Percentiles rank a stretch among this genome's conserved stretches.
Evolutionary conservation across 2,329 filamentous ascomycete genomes (phyloP).

Genomic region (Thielaviopsis musarum): DNA sequence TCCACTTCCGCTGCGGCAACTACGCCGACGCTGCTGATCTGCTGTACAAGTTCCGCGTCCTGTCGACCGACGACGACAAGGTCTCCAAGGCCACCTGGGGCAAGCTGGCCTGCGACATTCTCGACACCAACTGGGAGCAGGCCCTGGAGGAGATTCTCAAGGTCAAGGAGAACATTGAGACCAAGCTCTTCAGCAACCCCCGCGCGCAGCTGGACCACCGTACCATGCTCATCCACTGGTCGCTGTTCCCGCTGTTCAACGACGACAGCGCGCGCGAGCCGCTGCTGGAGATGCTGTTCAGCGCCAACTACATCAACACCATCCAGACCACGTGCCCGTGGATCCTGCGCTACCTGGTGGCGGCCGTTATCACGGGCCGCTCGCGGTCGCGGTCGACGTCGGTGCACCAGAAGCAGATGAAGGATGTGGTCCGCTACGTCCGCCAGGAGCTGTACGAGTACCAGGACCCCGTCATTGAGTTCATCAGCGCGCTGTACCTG

Average conservation of each 20-base stretch:
- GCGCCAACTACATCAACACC: conserved; percentile 94
- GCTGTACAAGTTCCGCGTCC: conserved; percentile 92
- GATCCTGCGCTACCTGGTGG: conserved; percentile 86
- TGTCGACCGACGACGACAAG: conserved; percentile 97
- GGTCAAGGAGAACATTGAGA: conserved; percentile 83
- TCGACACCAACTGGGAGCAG: conserved; percentile 86
- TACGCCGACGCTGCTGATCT: conserved; percentile 81
- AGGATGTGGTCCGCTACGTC: conserved; percentile 89
- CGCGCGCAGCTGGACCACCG: conserved; percentile 91
- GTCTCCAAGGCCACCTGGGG: conserved; percentile 93
- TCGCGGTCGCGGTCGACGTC: conserved; percentile 64
- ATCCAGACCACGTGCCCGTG: conserved; percentile 97
- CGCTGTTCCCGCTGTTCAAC: conserved; percentile 98
- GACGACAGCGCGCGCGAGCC: conserved; percentile 78
- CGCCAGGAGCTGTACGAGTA: conserved; percentile 98
- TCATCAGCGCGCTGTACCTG: conserved; percentile 89
- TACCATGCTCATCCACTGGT: conserved; percentile 96
- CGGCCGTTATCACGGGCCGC: conserved; percentile 87
- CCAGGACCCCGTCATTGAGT: conserved; percentile 86
- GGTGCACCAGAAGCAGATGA: conserved; percentile 93
- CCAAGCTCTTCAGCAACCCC: conserved; percentile 88
- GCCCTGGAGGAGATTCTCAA: conserved; percentile 83
- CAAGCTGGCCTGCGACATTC: conserved; percentile 90
- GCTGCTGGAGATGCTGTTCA: conserved; percentile 94
- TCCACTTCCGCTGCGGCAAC: conserved; percentile 94